Evolutionary conservation across 169 alveolate genomes (phyloP).

Genomic region (Pseudocohnilembus persalinus): DNA sequence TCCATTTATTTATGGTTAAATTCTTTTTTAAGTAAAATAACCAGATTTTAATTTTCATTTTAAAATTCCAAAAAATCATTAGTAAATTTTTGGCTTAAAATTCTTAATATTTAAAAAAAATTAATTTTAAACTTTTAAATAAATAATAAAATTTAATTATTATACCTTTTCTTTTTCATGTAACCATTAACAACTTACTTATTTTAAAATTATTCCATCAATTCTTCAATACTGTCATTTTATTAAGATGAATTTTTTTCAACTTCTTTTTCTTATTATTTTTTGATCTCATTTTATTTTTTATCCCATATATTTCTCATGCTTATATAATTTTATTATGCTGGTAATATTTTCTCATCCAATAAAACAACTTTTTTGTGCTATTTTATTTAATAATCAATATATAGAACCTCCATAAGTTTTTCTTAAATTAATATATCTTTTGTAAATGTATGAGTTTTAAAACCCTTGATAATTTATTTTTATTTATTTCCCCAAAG

Average conservation of each 20-base stretch:
- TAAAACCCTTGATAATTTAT: background rate
- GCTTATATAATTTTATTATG: too few relatives aligned
- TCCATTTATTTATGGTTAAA: too few relatives aligned
- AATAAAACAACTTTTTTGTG: too few relatives aligned
- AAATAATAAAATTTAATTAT: too few relatives aligned
- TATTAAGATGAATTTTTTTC: background rate
- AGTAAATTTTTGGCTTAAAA: too few relatives aligned
- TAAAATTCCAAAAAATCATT: too few relatives aligned
- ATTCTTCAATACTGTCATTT: background rate
- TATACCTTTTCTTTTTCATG: background rate
- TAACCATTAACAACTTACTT: background rate
- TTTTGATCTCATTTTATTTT: background rate
- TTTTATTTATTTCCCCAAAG: background rate
- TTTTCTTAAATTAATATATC: background rate
- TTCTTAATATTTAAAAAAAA: too few relatives aligned
- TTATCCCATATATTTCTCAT: background rate
- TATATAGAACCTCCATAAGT: background rate
- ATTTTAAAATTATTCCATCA: too few relatives aligned
- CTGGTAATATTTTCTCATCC: background rate
- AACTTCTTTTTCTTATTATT: background rate
- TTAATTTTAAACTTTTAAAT: too few relatives aligned
- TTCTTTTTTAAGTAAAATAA: too few relatives aligned
- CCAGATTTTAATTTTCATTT: too few relatives aligned
- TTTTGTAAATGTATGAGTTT: background rate
- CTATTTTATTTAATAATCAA: background rate